phyloP scores from a whole-genome alignment of 2,329 filamentous ascomycete genomes.

The Neofusicoccum sp. region DNA sequence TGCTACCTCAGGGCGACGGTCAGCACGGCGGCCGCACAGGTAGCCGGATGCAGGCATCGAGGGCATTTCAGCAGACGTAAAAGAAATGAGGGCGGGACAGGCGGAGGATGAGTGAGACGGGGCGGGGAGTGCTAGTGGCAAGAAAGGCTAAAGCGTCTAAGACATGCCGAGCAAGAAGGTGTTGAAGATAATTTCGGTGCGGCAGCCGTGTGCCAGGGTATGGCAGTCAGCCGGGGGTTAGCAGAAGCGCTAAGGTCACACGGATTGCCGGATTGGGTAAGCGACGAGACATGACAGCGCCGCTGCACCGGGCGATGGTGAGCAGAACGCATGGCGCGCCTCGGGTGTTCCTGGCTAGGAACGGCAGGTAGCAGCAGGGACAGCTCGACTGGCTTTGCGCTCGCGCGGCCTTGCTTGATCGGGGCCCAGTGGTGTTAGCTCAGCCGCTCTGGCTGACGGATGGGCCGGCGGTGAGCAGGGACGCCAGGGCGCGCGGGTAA shows the following conservation, averaged over 20 bases:
- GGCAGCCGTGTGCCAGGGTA: background rate
- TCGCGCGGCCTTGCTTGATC: background rate
- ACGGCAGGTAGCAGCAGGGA: background rate
- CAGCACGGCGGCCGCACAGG: background rate
- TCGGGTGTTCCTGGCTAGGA: background rate
- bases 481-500: background rate
- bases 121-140: background rate
- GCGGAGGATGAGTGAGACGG: background rate
- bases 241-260: background rate
- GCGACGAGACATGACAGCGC: background rate
- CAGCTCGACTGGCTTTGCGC: background rate
- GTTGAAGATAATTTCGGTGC: background rate
- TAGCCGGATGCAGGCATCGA: background rate
- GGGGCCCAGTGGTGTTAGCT: background rate
- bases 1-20: background rate
- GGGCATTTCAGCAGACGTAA: background rate
- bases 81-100: background rate
- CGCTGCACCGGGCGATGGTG: no score
- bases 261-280: background rate
- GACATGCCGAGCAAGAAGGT: background rate
- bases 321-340: background rate
- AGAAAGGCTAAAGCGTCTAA: background rate
- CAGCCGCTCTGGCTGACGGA: background rate
- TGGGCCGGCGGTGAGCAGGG: background rate
- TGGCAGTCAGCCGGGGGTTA: background rate